Evolutionary conservation across 1,139 yeast species (phyloP).

Genomic region (Hansenula sp.): DNA sequence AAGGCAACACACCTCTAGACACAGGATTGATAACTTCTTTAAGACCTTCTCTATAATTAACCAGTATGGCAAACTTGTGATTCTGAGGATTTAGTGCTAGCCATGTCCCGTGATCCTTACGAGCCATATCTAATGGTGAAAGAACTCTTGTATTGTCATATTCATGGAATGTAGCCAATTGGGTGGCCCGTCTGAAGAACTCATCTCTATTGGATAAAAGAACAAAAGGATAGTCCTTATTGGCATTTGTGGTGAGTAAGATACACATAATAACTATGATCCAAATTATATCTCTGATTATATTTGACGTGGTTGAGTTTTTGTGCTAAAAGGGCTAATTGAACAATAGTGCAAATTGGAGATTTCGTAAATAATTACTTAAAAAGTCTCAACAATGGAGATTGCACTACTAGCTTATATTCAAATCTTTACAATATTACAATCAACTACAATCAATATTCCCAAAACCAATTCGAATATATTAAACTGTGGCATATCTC

Average conservation of each 20-base stretch:
- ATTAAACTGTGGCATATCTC: too few relatives aligned
- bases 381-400: too few relatives aligned
- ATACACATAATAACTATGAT: constrained; percentile 51
- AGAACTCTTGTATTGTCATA: constrained; percentile 37
- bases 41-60: constrained; percentile 56
- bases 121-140: constrained; percentile 72
- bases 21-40: constrained; percentile 27
- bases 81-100: constrained; percentile 56
- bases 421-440: too few relatives aligned
- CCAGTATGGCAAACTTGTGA: constrained; percentile 69
- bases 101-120: constrained; percentile 88
- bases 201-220: constrained; percentile 86
- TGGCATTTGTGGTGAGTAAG: constrained; percentile 52
- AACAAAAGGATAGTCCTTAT: constrained; percentile 64
- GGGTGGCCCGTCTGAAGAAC: constrained; percentile 68
- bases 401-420: too few relatives aligned
- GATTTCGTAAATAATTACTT: too few relatives aligned
- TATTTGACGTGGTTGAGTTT: background rate
- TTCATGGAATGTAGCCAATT: constrained; percentile 48
- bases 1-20: constrained; percentile 73
- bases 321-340: too few relatives aligned
- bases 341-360: too few relatives aligned
- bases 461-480: background rate
- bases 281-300: background rate
- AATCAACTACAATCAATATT: background rate